These are phyloP conservation scores for Aspergillus vadensis DNA, from an alignment of 2,329 filamentous ascomycete genomes.

Conservation along the genomic window DNA sequence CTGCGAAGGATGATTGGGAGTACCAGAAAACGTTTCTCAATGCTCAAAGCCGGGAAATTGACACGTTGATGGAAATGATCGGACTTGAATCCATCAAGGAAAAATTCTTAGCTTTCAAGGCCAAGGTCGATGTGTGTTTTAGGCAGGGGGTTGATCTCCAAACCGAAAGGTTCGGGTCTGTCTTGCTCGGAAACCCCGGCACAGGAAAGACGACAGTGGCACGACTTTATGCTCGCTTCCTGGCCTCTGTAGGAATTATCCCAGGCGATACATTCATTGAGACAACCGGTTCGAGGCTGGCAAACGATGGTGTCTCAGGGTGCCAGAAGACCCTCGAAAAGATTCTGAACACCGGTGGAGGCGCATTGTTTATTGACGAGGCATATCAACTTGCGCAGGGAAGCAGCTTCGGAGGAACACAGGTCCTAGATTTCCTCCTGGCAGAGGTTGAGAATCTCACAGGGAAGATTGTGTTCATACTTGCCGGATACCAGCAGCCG, in stretches of 20 bases:
- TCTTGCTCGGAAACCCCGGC: constrained; percentile 72
- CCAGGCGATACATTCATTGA: constrained; percentile 64
- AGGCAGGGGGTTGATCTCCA: constrained; percentile 60
- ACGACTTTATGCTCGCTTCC: constrained; percentile 66
- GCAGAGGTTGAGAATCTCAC: constrained; percentile 71
- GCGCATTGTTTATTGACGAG: constrained; percentile 76
- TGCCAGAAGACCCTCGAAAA: constrained; percentile 60
- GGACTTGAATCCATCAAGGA: constrained; percentile 70
- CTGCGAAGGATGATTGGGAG: constrained; percentile 60
- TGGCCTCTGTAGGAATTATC: constrained; percentile 63
- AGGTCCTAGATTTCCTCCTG: constrained; percentile 70
- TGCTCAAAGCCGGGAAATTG: constrained; percentile 57
- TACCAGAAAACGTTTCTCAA: constrained; percentile 58
- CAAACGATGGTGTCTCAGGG: constrained; percentile 61
- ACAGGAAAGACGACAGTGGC: constrained; percentile 80
- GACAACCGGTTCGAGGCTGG: constrained; percentile 67
- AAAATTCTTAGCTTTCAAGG: constrained; percentile 64
- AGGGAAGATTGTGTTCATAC: constrained; percentile 69
- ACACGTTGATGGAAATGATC: constrained; percentile 69
- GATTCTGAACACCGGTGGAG: constrained; percentile 62
- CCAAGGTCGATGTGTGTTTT: constrained; percentile 60
- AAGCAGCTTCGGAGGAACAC: constrained; percentile 60
- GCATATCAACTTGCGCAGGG: constrained; percentile 71
- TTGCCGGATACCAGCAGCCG: constrained; percentile 72
- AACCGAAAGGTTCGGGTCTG: constrained; percentile 63